Evolutionary conservation across 164 flowering plant genomes (phyloP), one percentile per base, ranked within the genome.

Genomic region (Sedum album): DNA sequence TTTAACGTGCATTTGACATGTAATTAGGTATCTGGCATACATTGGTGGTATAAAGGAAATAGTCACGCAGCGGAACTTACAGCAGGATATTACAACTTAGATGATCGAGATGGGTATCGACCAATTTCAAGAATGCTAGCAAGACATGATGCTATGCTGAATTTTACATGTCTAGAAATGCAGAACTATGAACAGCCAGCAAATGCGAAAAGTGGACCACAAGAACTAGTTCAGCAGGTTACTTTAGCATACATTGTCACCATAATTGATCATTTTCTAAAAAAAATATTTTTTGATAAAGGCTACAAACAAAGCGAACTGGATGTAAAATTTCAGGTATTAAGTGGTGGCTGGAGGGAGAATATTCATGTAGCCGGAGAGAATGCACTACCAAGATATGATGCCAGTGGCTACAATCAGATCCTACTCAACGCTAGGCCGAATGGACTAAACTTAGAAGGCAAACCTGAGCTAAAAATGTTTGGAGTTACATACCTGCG

Each of bases 81-180:
- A 20, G 72, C 89, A 35, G 98, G 98, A 66, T 90, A 75, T 77
- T 88, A 90, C 79, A 88, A 90, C 78, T 63, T 84, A 75, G 76
- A 79, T 7, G 79, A 79, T 13, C 79, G 96, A 76, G 96, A 90
- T 67, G 98, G 97, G 14, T 89, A 90, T 68, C 83, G 89, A 48
- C 89, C 96, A n/a, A 80, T 90, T 30, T 92, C 98, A 28, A 80
- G 87, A 75, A 89, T 93, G 89, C 75, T 90, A 0, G 78, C 86
- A 10, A 76, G 94, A 72, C 97, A 93, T 71, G 38, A 82, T 70
- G 92, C 78, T 2, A 75, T 80, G 67, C 68, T 90, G 31, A 86
- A 93, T 69, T 90, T 93, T 78, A 90, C 98, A 10, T 90, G 96
- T 70, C 77, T 93, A 33, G 98, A 93, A 74, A 90, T 93, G 96